Conservation (phyloP, 2,329 filamentous ascomycete species). For the Penicillium brasilianum region DNA sequence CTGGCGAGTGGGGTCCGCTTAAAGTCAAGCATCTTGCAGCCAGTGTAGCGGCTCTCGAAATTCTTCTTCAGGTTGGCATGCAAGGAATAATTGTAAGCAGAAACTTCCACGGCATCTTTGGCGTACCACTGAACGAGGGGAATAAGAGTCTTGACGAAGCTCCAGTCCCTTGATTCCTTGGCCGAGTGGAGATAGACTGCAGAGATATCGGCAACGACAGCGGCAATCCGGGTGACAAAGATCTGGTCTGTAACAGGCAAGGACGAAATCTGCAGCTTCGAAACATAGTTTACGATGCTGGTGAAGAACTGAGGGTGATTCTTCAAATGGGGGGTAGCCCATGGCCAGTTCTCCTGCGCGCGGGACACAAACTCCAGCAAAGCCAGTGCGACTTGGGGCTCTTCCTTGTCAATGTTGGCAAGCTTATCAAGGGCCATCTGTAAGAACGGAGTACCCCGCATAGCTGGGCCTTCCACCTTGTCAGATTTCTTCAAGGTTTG, state of each 20-base stretch:
- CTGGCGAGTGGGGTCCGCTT: slow-evolving; percentile 73
- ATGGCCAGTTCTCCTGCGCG: slow-evolving; percentile 93
- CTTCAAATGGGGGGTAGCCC: slow-evolving; percentile 82
- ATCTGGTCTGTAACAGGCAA: slow-evolving; percentile 54
- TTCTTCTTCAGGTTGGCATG: slow-evolving; percentile 86
- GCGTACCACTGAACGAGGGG: slow-evolving; percentile 79
- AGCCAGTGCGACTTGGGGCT: slow-evolving; percentile 69
- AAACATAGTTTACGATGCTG: slow-evolving; percentile 72
- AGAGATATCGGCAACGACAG: slow-evolving; percentile 83
- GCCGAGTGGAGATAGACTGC: slow-evolving; percentile 89
- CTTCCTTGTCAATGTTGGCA: slow-evolving; percentile 66
- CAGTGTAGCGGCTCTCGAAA: slow-evolving; percentile 76
- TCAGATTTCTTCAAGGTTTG: slow-evolving; percentile 66
- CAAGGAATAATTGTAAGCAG: slow-evolving; percentile 83
- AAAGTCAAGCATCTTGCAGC: slow-evolving; percentile 75
- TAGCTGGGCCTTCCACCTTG: slow-evolving; percentile 54
- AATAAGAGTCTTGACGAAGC: slow-evolving; percentile 72
- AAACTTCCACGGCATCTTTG: slow-evolving; percentile 76
- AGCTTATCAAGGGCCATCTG: slow-evolving; percentile 74
- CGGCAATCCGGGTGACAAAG: slow-evolving; percentile 72
- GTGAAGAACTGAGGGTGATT: slow-evolving; percentile 75
- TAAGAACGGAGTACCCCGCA: slow-evolving; percentile 70
- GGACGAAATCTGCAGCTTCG: slow-evolving; percentile 61
- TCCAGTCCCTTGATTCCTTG: slow-evolving; percentile 72
- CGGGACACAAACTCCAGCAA: slow-evolving; percentile 86